Conservation (phyloP, 2,329 filamentous ascomycete species). For the Fusarium solani-melongenae region DNA sequence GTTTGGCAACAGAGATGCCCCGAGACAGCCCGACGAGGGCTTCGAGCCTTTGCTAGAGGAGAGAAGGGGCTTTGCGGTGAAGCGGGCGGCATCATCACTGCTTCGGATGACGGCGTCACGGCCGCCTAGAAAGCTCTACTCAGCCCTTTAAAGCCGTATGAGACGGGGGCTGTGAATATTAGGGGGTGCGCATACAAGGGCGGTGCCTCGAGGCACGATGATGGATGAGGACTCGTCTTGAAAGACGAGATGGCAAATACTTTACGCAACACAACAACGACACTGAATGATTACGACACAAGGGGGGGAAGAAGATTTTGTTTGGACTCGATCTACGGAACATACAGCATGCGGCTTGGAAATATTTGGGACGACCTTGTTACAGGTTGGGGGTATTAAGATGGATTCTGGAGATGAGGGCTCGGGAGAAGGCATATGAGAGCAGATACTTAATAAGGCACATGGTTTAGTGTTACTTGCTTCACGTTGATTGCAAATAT, state of each 20-base stretch:
- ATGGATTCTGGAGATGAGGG: neutral
- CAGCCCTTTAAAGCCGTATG: conserved; percentile 11
- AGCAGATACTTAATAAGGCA: neutral
- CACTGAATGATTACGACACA: neutral
- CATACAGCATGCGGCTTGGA: neutral
- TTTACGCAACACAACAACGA: neutral
- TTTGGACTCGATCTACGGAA: neutral
- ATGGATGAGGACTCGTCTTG: neutral
- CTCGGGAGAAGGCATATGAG: neutral
- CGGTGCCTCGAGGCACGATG: neutral
- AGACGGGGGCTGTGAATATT: neutral
- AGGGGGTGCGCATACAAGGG: neutral
- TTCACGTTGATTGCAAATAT: neutral
- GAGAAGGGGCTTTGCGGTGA: conserved; percentile 44
- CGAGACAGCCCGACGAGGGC: conserved; percentile 26
- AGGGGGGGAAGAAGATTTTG: no score
- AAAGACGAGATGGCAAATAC: neutral
- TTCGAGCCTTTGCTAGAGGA: conserved; percentile 38
- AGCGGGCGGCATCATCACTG: conserved; percentile 55
- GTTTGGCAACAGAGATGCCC: conserved; percentile 8
- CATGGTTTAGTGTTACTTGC: neutral
- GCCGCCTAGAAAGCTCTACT: conserved; percentile 51
- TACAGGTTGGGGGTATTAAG: neutral
- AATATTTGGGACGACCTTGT: neutral
- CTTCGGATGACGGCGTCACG: conserved; percentile 55